A percentile compares a stretch with the other conserved stretches of the same genome.
Conservation (phyloP, 2,329 filamentous ascomycete species). For the Calonectria pteridis region DNA sequence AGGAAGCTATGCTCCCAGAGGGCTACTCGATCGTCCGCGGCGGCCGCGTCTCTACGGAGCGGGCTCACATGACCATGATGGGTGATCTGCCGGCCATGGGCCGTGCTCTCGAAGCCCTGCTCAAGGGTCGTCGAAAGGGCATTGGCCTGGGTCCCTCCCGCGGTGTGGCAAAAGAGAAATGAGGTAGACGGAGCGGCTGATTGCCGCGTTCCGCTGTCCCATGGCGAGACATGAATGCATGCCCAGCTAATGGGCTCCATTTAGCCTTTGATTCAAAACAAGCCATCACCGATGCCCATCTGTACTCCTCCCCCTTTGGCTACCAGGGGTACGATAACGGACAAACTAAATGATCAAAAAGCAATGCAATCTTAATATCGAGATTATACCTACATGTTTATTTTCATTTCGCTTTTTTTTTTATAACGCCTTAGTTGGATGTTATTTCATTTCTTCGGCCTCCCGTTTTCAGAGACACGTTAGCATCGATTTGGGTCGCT, state of each 20-base stretch:
- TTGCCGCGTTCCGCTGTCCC: slow-evolving; percentile 26
- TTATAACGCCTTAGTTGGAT: neutral
- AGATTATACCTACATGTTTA: neutral
- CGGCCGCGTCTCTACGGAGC: slow-evolving; percentile 82
- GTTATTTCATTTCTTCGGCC: neutral
- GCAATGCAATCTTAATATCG: neutral
- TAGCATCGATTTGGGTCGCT: neutral
- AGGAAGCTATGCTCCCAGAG: slow-evolving; percentile 85
- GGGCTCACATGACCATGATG: slow-evolving; percentile 88
- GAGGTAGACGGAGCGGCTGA: slow-evolving; percentile 14
- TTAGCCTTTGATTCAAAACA: neutral
- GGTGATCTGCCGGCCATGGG: slow-evolving; percentile 88
- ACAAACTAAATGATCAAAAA: neutral
- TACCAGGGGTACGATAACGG: neutral
- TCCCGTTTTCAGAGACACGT: neutral
- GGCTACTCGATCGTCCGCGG: slow-evolving; percentile 82
- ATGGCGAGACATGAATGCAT: slow-evolving; percentile 16
- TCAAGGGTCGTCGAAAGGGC: slow-evolving; percentile 76
- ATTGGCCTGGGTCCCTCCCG: slow-evolving; percentile 71
- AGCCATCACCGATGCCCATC: neutral
- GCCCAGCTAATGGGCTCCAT: neutral
- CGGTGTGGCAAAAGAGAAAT: slow-evolving; percentile 7
- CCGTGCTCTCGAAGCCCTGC: slow-evolving; percentile 76
- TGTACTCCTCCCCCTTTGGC: neutral
- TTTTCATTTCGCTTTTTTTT: neutral